Conservation (phyloP, 2,329 filamentous ascomycete species). For the Emmonsiellopsis sp. region DNA sequence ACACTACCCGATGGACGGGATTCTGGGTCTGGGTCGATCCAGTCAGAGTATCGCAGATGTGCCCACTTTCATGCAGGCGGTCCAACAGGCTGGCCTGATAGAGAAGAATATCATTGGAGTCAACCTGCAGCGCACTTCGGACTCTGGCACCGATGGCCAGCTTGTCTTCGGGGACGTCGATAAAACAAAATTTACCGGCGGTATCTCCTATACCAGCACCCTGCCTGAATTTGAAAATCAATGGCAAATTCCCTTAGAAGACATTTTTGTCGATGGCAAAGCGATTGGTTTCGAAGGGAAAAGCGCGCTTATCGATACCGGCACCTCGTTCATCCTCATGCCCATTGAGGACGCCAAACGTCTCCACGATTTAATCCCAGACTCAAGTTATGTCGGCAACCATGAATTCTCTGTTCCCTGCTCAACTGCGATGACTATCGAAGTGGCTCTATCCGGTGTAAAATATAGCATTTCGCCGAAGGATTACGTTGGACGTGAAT, state of each 20-base stretch:
- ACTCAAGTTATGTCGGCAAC: conserved; percentile 43
- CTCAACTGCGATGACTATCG: conserved; percentile 49
- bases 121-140: conserved; percentile 56
- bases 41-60: conserved; percentile 40
- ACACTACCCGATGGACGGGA: conserved; percentile 77
- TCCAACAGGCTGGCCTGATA: conserved; percentile 50
- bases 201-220: conserved; percentile 56
- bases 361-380: conserved; percentile 59
- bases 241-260: conserved; percentile 66
- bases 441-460: conserved; percentile 58
- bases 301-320: conserved; percentile 70
- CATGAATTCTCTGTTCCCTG: conserved; percentile 66
- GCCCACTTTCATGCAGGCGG: conserved; percentile 57
- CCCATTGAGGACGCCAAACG: conserved; percentile 56
- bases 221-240: conserved; percentile 42
- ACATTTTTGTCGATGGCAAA: conserved; percentile 53
- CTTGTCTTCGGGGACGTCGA: conserved; percentile 68
- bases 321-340: conserved; percentile 70
- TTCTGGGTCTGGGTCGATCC: conserved; percentile 65
- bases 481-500: conserved; percentile 54
- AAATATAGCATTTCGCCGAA: conserved; percentile 57
- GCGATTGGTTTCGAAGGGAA: conserved; percentile 44
- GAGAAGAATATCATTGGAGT: conserved; percentile 61
- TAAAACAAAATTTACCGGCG: conserved; percentile 54
- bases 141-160: conserved; percentile 61